phyloP scores from a whole-genome alignment of 106 monocot species.

The Dendrobium huoshanense region DNA sequence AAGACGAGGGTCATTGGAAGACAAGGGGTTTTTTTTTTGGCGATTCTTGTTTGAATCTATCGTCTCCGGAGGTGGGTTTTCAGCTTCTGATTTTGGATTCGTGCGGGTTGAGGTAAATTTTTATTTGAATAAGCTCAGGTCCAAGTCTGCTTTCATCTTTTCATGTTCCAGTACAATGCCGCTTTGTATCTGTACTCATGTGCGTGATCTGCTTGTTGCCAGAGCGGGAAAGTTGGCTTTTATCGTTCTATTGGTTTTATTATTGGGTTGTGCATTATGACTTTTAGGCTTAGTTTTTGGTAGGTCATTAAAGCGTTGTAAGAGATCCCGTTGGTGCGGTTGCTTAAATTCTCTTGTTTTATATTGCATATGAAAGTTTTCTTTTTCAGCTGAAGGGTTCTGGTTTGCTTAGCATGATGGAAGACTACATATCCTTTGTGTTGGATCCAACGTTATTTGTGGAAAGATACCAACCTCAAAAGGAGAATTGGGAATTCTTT shows the following conservation, averaged over 20 bases:
- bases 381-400: not conserved
- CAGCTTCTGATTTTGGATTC: not conserved
- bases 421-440: not conserved
- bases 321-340: too few species aligned
- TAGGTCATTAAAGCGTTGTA: too few species aligned
- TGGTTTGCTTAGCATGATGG: not conserved
- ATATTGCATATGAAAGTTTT: not conserved
- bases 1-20: not conserved
- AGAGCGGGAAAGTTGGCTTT: not conserved
- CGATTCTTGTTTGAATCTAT: not conserved
- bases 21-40: not conserved
- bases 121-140: not conserved
- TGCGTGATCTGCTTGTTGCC: not conserved
- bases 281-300: too few species aligned
- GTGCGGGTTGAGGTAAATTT: not conserved
- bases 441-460: too few species aligned
- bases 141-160: not conserved
- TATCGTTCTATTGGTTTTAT: too few species aligned
- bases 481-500: too few species aligned
- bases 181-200: not conserved
- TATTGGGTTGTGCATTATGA: too few species aligned
- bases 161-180: not conserved
- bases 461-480: too few species aligned
- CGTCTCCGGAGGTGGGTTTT: not conserved
- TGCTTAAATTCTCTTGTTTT: not conserved